Base-by-base conservation (phyloP, 192 early-diverging fungal species). In the Radiomyces spectabilis region DNA sequence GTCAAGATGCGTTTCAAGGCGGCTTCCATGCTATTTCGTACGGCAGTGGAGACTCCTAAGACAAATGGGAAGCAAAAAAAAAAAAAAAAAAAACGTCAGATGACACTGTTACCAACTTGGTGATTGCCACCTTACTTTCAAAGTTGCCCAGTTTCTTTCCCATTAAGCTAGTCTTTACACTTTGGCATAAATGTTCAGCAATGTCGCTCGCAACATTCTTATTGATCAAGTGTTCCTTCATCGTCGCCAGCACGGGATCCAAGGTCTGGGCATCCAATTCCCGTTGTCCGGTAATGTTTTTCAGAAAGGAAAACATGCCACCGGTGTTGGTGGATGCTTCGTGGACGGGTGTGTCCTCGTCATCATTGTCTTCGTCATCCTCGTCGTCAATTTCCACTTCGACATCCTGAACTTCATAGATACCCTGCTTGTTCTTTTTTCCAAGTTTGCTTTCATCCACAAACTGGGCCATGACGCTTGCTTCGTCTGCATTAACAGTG, bases 131-230 rank as follows among this genome's bases (percentile, higher is more conserved):
- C 74, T 50, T 82, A 78, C 79, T 83, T 57, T 86, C 82, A 70
- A 97, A 91, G 25, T 74, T 74, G 26, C 85, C 81, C 3, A 91
- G 63, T 16, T 84, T 87, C 60, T 87, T 74, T 0, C 92, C 93
- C 2, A 86, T 52, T 25, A 97, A 59, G 31, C 75, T 82, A 16
- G 67, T 73, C 10, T 72, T 59, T 18, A 95, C 91, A 26, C 89
- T 85, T 40, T 85, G 80, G 61, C 89, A 93, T 5, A 97, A 75
- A 56, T 92, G 83, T 31, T 83, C 71, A 5, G 92, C 83, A 43
- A 94, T 89, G 57, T 94, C 87, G 1, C 86, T 79, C 0, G 95
- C 95, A 1, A 97, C 95, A 61, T 97, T 97, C 70, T 95, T 94
- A 63, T 80, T 81, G 39, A 94, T 80, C 52, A 97, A 61, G 62